A percentile compares a stretch with the other conserved stretches of the same genome.
Evolutionary conservation across 768 basidiomycete species (phyloP).

Genomic region (Candolleomyces eurysporus): DNA sequence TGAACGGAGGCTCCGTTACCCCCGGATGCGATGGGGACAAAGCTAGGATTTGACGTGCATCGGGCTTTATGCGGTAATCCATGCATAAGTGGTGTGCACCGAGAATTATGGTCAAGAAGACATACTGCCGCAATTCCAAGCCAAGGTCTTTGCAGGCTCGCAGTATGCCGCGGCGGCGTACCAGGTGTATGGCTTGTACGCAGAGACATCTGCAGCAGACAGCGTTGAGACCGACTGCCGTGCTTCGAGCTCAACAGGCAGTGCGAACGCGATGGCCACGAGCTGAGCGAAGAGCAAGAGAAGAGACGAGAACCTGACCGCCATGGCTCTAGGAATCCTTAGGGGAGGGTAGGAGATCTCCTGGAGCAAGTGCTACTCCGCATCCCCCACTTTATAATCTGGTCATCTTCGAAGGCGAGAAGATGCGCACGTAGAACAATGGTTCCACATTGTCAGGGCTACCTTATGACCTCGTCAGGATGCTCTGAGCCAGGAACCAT

Average conservation of each 20-base stretch:
- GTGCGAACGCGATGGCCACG: not conserved
- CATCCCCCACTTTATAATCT: no score
- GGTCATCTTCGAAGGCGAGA: no score
- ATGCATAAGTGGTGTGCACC: not conserved
- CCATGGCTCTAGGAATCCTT: no score
- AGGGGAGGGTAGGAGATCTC: no score
- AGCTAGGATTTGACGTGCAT: conserved; percentile 20
- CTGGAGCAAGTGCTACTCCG: no score
- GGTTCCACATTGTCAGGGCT: no score
- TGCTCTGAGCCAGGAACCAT: no score
- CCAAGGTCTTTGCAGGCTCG: conserved; percentile 34
- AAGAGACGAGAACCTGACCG: no score
- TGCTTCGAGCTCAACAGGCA: conserved; percentile 20
- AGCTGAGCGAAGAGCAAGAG: conserved; percentile 1
- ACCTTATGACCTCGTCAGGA: no score
- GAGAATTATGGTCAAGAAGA: not conserved
- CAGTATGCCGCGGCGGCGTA: conserved; percentile 54
- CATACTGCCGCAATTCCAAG: conserved; percentile 50
- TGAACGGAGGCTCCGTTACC: conserved; percentile 42
- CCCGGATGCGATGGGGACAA: conserved; percentile 48
- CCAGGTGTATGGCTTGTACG: conserved; percentile 43
- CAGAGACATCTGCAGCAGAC: conserved; percentile 35
- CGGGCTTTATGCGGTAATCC: not conserved
- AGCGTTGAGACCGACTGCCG: conserved; percentile 32
- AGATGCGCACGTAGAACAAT: no score